phyloP scores from a whole-genome alignment of 345 rosid species.

The Ailanthus altissimus region DNA sequence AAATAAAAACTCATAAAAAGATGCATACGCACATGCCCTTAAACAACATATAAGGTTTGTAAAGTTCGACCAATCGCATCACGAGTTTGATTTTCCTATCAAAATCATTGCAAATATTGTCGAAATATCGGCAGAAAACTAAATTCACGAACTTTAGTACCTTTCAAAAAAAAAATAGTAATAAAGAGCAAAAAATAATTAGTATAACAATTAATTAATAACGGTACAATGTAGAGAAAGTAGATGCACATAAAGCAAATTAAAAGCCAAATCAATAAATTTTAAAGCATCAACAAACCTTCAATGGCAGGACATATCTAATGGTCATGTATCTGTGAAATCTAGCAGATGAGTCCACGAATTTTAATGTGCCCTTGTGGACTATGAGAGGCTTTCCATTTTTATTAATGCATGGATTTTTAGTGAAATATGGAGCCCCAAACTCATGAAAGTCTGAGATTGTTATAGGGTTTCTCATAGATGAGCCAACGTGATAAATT shows the following conservation, averaged over 20 bases:
- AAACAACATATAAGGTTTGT: constrained; percentile 40
- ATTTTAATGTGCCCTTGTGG: background rate
- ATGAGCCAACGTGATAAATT: constrained; percentile 34
- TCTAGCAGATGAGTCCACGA: background rate
- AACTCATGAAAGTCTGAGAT: background rate
- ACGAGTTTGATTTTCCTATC: constrained; percentile 30
- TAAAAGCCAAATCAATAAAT: background rate
- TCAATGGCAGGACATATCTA: constrained; percentile 10
- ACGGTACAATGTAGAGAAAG: too few species aligned
- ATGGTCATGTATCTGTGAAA: constrained; percentile 11
- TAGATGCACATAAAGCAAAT: too few species aligned
- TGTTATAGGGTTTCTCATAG: constrained; percentile 22
- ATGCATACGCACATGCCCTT: constrained; percentile 20
- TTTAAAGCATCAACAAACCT: constrained; percentile 17
- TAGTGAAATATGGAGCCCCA: background rate
- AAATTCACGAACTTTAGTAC: constrained; percentile 27
- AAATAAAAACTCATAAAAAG: too few species aligned
- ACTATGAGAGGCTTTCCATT: constrained; percentile 18
- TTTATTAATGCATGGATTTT: background rate
- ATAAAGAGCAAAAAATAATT: too few species aligned
- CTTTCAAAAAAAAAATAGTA: constrained; percentile 10
- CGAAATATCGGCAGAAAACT: constrained; percentile 15
- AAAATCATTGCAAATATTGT: constrained; percentile 1
- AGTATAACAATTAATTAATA: too few species aligned
- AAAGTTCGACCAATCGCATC: constrained; percentile 44